Evolutionary conservation across 768 basidiomycete genomes (phyloP), one percentile per base, ranked within the genome.

Genomic region (Lentinula aciculospora): DNA sequence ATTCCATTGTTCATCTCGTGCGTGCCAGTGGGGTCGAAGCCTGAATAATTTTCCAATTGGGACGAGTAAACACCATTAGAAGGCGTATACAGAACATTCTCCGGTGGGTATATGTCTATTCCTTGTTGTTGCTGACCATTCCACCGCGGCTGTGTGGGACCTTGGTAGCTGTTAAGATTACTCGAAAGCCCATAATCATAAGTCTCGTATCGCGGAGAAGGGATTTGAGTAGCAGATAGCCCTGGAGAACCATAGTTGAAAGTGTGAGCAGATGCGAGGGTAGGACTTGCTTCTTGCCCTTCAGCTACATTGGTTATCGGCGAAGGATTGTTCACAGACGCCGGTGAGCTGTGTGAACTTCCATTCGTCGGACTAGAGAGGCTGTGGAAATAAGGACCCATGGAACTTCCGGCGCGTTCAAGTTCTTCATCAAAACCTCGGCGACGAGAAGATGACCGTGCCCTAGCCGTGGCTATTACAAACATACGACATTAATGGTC

Each of bases 331-430:
- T 85, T 85, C 13, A 76, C 81, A 12, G 89, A 92, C 2, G 82
- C 82, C 1, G 89, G 89, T 13, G 89, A 92, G 66, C 89, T 86
- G 63, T 89, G 88, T 7, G 84, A 77, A 66, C 87, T 89, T 9
- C 79, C 72, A 25, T 76, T 72, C 5, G 75, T 75, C 9, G 85
- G 82, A 57, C 81, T 81, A 3, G 82, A 75, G 63, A 85, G 85
- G 29, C 78, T 76, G 37, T 81, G 81, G 60, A 81, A 81, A 62
- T 76, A 83, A 1, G 76, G 67, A 12, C 71, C 64, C 55, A 72
- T 64, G 5, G 72, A 61, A 25, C 55, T 65, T 29, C 72, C 72
- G 53, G 84, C 83, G 36, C 76, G 44, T 29, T 46, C 34, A 5
- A 45, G 25, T 21, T 46, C 76, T 60, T 90, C 89, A 62, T 89